Evolutionary conservation across 164 flowering plant species (phyloP), one percentile per base, ranked within the genome.

Genomic region (Magnolia sinica): DNA sequence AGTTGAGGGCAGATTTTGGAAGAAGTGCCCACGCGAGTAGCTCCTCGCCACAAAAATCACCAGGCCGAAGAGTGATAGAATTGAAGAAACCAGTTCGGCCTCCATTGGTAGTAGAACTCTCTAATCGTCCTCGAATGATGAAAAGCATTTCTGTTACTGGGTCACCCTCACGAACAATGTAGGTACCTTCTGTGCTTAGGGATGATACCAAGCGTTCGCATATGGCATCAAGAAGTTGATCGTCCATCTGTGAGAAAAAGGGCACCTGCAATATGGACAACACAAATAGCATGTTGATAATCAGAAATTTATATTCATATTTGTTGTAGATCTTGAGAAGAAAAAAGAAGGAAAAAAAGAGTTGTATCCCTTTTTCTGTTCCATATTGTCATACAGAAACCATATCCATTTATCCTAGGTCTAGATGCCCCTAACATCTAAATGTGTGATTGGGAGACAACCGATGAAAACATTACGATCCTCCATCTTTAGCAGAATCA

Each of bases 111-210:
- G 98, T 94, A 4, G 91, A 94, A 73, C 96, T 92, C 80, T 94
- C 96, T n/a, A 96, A 85, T 73, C 85, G 86, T 20, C 98, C 97
- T 78, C 97, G 81, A 76, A 94, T 96, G 16, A 96, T 89, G 77
- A 94, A 96, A 64, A 94, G 90, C 98, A 96, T 96, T 80, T 96
- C 98, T 3, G 91, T 82, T n/a, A 96, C 91, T 4, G 96, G 97
- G 74, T 96, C 98, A 37, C 98, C 99, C 78, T 96, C 99, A 45
- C 97, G 93, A 27, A 94, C 97, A 67, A 91, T 87, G 75, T 91
- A 92, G 19, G 97, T 91, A 45, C 86, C 92, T 80, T 90, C 87
- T 0, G 97, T 96, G 88, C 94, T 86, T 50, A 96, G 79, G 75
- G 94, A 91, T 9, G 99, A 91, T 16, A 86, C 91, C 1, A 96